phyloP scores from a whole-genome alignment of 352 stramenopile species.

The Globisporangium spiculum region DNA sequence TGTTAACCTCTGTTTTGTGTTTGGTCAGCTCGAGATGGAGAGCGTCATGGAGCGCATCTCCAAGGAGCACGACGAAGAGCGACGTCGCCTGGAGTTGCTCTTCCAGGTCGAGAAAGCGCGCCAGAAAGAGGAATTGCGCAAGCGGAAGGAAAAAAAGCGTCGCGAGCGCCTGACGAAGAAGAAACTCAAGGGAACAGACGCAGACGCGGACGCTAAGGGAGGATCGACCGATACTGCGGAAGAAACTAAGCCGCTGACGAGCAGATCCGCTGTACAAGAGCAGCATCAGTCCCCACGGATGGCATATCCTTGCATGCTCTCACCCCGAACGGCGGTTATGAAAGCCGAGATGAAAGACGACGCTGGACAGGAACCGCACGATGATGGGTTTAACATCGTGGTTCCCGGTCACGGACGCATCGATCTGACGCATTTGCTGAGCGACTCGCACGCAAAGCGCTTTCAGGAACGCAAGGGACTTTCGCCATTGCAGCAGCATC shows the following conservation, averaged over 20 bases:
- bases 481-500: constrained; percentile 9
- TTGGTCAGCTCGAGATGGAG: constrained; percentile 50
- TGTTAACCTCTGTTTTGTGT: not conserved
- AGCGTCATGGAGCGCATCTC: constrained; percentile 61
- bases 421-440: constrained; percentile 51
- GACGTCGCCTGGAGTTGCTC: constrained; percentile 53
- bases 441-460: constrained; percentile 41
- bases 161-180: constrained; percentile 46
- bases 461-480: constrained; percentile 34
- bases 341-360: constrained; percentile 30
- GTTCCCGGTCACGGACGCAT: constrained; percentile 47
- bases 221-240: not conserved
- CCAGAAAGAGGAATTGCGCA: constrained; percentile 62
- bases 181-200: constrained; percentile 32
- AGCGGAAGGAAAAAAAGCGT: constrained; percentile 66
- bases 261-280: not conserved
- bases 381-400: constrained; percentile 24
- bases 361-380: not conserved
- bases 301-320: constrained; percentile 16
- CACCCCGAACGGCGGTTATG: not conserved
- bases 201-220: constrained; percentile 3
- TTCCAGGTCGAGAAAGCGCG: constrained; percentile 66
- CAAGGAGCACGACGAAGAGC: constrained; percentile 60
- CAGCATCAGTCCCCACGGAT: constrained; percentile 16
- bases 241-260: not conserved